Evolutionary conservation across 768 basidiomycete species (phyloP).

Genomic region (Hygrophorus pudorinus): DNA sequence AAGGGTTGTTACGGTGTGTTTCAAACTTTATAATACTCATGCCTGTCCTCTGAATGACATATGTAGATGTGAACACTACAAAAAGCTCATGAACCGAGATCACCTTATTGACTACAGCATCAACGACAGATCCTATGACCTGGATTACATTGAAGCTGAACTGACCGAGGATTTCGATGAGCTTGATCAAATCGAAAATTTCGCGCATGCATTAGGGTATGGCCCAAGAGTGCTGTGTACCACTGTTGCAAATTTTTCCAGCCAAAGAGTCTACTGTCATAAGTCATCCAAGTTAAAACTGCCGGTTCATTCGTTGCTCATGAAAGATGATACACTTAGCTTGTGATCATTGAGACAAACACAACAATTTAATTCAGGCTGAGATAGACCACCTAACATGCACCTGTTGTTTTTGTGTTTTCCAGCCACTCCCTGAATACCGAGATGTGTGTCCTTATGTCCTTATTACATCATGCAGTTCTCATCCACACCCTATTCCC

Average conservation of each 20-base stretch:
- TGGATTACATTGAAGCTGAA: constrained; percentile 14
- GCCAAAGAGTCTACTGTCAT: constrained; percentile 12
- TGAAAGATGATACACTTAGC: no score
- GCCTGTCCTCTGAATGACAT: background rate
- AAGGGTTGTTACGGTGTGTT: constrained; percentile 1
- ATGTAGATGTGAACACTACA: constrained; percentile 4
- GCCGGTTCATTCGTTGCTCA: background rate
- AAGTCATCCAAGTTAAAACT: constrained; percentile 5
- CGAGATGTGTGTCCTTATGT: constrained; percentile 9
- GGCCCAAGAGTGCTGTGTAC: constrained; percentile 11
- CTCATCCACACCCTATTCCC: no score
- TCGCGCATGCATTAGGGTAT: constrained; percentile 7
- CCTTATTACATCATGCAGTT: constrained; percentile 5
- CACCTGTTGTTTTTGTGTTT: constrained; percentile 4
- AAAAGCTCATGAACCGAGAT: background rate
- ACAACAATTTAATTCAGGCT: constrained; percentile 7
- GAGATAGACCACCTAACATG: constrained; percentile 10
- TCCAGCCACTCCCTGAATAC: constrained; percentile 8
- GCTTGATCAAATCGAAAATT: constrained; percentile 13
- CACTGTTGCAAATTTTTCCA: constrained; percentile 12
- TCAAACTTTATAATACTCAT: background rate
- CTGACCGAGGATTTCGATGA: constrained; percentile 13
- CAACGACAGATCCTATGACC: constrained; percentile 11
- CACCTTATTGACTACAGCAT: background rate
- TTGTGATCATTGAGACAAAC: constrained; percentile 7